phyloP scores from a whole-genome alignment of 164 flowering plant species.

The Umbilicus rupestris region DNA sequence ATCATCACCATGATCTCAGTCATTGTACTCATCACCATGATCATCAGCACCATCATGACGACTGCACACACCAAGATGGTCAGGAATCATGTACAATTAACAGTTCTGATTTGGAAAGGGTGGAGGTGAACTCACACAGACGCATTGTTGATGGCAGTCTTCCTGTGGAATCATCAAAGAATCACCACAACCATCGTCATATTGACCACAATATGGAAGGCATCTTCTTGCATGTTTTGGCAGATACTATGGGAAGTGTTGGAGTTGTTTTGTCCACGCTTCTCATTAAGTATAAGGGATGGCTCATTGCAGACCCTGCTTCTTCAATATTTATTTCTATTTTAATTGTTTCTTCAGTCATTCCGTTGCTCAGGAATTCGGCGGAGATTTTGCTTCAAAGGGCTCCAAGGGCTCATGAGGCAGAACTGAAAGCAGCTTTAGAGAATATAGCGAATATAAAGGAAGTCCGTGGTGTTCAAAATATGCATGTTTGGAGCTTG shows the following conservation, averaged over 20 bases:
- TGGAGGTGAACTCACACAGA: neutral
- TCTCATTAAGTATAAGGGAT: conserved; percentile 81
- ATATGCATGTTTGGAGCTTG: conserved; percentile 80
- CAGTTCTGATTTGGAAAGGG: neutral
- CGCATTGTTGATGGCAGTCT: conserved; percentile 16
- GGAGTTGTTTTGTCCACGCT: conserved; percentile 97
- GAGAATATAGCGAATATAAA: conserved; percentile 38
- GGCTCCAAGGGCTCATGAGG: conserved; percentile 66
- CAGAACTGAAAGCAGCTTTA: conserved; percentile 47
- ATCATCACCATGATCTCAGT: conserved; percentile 8
- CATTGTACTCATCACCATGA: conserved; percentile 7
- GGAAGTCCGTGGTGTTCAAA: conserved; percentile 53
- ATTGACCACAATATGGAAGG: conserved; percentile 99
- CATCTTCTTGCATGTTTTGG: conserved; percentile 89
- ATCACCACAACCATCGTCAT: conserved; percentile 46
- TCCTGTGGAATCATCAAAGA: conserved; percentile 19
- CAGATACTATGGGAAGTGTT: conserved; percentile 95
- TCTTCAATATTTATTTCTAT: conserved; percentile 89
- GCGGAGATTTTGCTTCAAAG: conserved; percentile 90
- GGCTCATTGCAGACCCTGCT: conserved; percentile 92
- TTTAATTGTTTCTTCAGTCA: conserved; percentile 70
- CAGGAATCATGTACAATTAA: conserved; percentile 8
- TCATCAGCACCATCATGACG: conserved; percentile 16
- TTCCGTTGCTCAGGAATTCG: conserved; percentile 78
- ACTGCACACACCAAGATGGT: conserved; percentile 10